These are phyloP conservation scores for Allium fistulosum DNA, from an alignment of 106 monocot species.

Conservation along the genomic window DNA sequence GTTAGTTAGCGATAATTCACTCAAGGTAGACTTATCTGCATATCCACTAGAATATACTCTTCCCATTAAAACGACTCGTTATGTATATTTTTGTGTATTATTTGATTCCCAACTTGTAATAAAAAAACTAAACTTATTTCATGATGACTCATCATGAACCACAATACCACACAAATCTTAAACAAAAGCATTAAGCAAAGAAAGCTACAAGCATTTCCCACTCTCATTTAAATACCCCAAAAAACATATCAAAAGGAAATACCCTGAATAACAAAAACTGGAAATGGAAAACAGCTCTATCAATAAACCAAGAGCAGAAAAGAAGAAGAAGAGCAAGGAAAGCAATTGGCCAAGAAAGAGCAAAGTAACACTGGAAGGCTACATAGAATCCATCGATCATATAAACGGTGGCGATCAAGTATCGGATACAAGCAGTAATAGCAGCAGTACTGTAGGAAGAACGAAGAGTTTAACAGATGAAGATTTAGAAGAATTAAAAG, in stretches of 20 bases:
- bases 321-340: neutral
- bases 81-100: too few relatives aligned
- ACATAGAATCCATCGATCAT: conserved; percentile 7
- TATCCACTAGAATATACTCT: too few relatives aligned
- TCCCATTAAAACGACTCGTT: too few relatives aligned
- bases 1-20: too few relatives aligned
- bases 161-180: too few relatives aligned
- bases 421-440: neutral
- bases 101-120: too few relatives aligned
- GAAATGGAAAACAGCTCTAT: neutral
- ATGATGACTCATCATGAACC: too few relatives aligned
- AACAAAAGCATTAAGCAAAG: too few relatives aligned
- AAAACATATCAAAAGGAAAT: neutral
- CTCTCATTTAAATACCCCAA: neutral
- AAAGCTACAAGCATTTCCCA: too few relatives aligned
- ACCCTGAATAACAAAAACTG: neutral
- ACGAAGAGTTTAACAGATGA: conserved; percentile 49
- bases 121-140: too few relatives aligned
- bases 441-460: conserved; percentile 11
- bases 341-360: conserved; percentile 1
- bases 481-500: conserved; percentile 52
- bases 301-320: neutral
- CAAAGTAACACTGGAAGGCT: conserved; percentile 33
- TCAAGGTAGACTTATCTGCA: too few relatives aligned
- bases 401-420: neutral